These are phyloP conservation scores for Xylaria polymorpha DNA, from an alignment of 2,329 filamentous ascomycete genomes.

Conservation along the genomic window DNA sequence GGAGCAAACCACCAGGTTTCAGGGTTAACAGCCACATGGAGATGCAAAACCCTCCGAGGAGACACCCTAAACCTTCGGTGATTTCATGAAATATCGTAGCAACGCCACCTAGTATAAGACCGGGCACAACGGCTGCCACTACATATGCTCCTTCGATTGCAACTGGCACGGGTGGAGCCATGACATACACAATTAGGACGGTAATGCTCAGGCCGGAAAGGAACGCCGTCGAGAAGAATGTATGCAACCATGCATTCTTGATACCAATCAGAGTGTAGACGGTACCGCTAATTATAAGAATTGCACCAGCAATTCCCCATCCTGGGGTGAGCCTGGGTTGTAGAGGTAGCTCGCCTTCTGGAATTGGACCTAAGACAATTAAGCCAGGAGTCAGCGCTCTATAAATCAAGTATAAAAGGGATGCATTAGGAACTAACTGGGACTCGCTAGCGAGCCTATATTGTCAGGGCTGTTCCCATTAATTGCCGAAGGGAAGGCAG, in stretches of 20 bases:
- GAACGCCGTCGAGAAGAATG: constrained; percentile 83
- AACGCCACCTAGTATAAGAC: constrained; percentile 76
- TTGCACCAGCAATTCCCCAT: constrained; percentile 79
- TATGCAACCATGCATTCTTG: constrained; percentile 81
- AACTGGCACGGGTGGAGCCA: constrained; percentile 79
- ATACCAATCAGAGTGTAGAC: constrained; percentile 82
- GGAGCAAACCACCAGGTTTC: constrained; percentile 78
- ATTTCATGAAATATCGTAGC: constrained; percentile 85
- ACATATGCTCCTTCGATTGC: constrained; percentile 88
- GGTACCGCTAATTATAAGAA: constrained; percentile 79
- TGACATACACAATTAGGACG: constrained; percentile 88
- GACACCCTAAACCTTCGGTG: constrained; percentile 81
- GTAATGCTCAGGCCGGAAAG: constrained; percentile 78
- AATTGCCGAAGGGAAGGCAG: constrained; percentile 47
- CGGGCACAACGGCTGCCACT: constrained; percentile 79
- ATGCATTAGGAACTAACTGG: constrained; percentile 42
- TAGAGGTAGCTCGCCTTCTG: constrained; percentile 72
- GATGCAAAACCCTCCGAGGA: constrained; percentile 86
- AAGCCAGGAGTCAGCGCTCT: constrained; percentile 27
- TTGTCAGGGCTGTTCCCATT: constrained; percentile 49
- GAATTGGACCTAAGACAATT: constrained; percentile 57
- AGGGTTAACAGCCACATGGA: constrained; percentile 92
- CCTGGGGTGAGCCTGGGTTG: constrained; percentile 81
- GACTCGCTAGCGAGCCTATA: constrained; percentile 35
- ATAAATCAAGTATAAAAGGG: neutral